Evolutionary conservation across 148 eudicot species (phyloP), one percentile per base, ranked within the genome.

Genomic region (Rhododendron williamsianum): DNA sequence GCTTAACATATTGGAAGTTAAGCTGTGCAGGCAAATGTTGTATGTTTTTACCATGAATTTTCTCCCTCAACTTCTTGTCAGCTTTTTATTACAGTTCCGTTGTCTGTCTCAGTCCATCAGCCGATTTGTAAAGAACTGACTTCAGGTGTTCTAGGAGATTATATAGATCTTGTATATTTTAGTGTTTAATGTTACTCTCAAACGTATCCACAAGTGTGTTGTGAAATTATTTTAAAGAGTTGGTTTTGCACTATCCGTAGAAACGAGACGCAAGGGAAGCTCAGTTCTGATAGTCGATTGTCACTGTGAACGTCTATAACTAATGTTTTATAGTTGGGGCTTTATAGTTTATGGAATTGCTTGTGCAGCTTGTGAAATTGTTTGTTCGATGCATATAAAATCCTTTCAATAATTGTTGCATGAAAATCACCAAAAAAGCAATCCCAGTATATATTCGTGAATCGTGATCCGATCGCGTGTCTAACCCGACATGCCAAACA

Each of bases 81-180:
- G 15, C 65, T 0, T 23, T 54, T 30, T 13, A 15, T 19, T 82
- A 27, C 9, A 5, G 78, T 58, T 74, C 33, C 35, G 48, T 58
- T 74, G 19, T 69, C 74, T 74, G 19, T 69, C 74, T 86, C 4
- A 21, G 82, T 60, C 67, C 3, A 30, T 25, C 7, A 36, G 49
- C 74, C 27, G 33, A 51, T 21, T 51, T 83, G 85, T 83, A 76
- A 60, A 72, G 79, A 78, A 83, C 86, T 87, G 84, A 86, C 73
- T 83, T 9, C 15, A 52, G 78, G 82, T 86, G 78, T 78, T 63
- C 73, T 16, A 18, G 76, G 43, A 38, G 38, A 86, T 58, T 58
- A 76, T 18, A 30, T 45, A 76, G 6, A 27, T 65, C 74, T 72
- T 86, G 88, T 82, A 82, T 43, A 82, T 76, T 83, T 82, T 83